Evolutionary conservation across 2,329 filamentous ascomycete species (phyloP).

Genomic region (Beauveria pseudobassiana): DNA sequence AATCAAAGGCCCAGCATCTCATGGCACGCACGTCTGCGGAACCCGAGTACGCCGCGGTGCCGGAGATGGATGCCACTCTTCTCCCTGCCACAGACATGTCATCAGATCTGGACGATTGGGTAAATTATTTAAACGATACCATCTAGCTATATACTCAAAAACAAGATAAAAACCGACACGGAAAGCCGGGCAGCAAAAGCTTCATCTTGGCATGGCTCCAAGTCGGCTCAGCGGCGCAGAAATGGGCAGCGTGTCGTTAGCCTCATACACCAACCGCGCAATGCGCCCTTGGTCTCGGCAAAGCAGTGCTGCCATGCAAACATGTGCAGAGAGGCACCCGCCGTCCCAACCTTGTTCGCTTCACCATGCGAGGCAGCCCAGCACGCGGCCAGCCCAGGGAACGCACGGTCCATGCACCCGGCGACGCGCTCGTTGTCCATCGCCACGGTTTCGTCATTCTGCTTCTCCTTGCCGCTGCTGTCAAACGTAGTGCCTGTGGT

Average conservation of each 20-base stretch:
- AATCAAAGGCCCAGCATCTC: background rate
- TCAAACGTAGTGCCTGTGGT: background rate
- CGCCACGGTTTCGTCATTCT: background rate
- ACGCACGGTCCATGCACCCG: background rate
- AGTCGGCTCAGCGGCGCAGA: background rate
- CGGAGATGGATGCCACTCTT: background rate
- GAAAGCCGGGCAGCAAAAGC: too few species aligned
- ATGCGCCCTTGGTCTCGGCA: background rate
- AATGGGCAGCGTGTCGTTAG: background rate
- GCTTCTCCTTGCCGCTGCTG: background rate
- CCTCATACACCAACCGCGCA: background rate
- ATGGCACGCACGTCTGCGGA: background rate
- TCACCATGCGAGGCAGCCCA: background rate
- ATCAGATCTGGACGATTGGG: background rate
- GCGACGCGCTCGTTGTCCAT: background rate
- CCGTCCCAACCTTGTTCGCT: background rate
- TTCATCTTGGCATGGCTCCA: background rate
- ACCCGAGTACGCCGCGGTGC: background rate
- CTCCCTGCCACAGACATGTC: background rate
- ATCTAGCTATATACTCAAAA: background rate
- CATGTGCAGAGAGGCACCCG: background rate
- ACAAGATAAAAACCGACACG: too few species aligned
- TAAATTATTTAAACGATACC: background rate
- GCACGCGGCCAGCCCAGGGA: background rate
- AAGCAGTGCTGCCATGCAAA: background rate